phyloP scores from a whole-genome alignment of 129 eudicot genomes.

The Centaurea solstitialis region DNA sequence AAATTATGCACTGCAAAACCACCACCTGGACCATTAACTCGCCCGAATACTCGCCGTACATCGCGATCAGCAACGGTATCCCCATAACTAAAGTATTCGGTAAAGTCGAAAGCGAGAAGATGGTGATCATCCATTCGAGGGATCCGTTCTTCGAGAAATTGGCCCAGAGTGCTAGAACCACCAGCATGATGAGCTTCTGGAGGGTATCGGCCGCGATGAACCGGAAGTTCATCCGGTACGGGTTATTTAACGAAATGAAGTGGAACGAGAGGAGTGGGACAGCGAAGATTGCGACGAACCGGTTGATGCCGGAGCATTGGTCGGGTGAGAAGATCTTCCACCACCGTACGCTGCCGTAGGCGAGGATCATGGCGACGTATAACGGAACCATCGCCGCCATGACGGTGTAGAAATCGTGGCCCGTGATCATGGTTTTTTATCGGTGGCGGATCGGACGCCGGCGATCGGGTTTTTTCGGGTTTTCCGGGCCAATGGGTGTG shows the following conservation, averaged over 20 bases:
- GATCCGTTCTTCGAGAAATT: conserved; percentile 54
- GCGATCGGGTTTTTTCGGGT: background rate
- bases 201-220: conserved; percentile 88
- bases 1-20: conserved; percentile 80
- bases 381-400: conserved; percentile 82
- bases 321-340: conserved; percentile 90
- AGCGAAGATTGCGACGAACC: conserved; percentile 86
- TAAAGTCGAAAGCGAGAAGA: conserved; percentile 67
- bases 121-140: conserved; percentile 80
- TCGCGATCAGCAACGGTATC: conserved; percentile 81
- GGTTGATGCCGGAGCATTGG: conserved; percentile 92
- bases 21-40: conserved; percentile 86
- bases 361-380: conserved; percentile 89
- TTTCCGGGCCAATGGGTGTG: conserved; percentile 16
- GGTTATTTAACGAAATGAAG: conserved; percentile 72
- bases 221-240: conserved; percentile 72
- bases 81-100: conserved; percentile 95
- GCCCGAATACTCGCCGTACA: conserved; percentile 71
- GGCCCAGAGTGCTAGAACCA: conserved; percentile 62
- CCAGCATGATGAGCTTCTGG: conserved; percentile 68
- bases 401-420: conserved; percentile 85
- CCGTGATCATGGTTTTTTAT: conserved; percentile 50
- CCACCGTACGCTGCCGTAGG: conserved; percentile 96
- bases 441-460: conserved; percentile 25
- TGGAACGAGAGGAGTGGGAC: conserved; percentile 87